These are phyloP conservation scores for Aspergillus bertholletiae DNA, from an alignment of 495 filamentous ascomycete species.

Conservation along the genomic window DNA sequence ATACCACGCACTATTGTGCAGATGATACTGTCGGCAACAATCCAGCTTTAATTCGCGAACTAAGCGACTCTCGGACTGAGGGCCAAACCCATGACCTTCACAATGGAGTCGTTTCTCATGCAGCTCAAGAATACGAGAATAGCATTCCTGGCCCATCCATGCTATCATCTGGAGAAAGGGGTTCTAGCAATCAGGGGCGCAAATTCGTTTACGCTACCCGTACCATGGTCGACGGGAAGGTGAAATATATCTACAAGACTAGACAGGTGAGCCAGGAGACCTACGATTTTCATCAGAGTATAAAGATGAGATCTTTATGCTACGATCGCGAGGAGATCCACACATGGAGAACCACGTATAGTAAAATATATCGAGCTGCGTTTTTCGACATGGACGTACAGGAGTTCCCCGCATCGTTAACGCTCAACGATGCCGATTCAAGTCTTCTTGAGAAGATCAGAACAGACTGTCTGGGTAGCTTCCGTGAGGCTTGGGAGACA, in stretches of 20 bases:
- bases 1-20: neutral
- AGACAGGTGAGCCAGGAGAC: slow-evolving; percentile 4
- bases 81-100: neutral
- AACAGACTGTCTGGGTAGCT: slow-evolving; percentile 21
- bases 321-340: neutral
- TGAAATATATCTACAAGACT: neutral
- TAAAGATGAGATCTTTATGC: slow-evolving; percentile 18
- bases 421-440: slow-evolving; percentile 14
- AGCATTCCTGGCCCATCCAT: neutral
- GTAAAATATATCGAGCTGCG: slow-evolving; percentile 27
- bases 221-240: neutral
- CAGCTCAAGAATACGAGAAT: neutral
- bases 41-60: neutral
- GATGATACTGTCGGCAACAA: neutral
- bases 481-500: slow-evolving; percentile 42
- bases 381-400: slow-evolving; percentile 11
- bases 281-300: neutral
- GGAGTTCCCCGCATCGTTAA: slow-evolving; percentile 10
- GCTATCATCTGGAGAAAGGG: neutral
- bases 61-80: neutral
- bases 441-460: slow-evolving; percentile 23
- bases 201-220: neutral
- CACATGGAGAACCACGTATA: slow-evolving; percentile 24
- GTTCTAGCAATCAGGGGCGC: neutral
- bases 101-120: neutral